These are phyloP conservation scores for Cyclotella baltica DNA, from an alignment of 108 stramenopile genomes.

Conservation along the genomic window DNA sequence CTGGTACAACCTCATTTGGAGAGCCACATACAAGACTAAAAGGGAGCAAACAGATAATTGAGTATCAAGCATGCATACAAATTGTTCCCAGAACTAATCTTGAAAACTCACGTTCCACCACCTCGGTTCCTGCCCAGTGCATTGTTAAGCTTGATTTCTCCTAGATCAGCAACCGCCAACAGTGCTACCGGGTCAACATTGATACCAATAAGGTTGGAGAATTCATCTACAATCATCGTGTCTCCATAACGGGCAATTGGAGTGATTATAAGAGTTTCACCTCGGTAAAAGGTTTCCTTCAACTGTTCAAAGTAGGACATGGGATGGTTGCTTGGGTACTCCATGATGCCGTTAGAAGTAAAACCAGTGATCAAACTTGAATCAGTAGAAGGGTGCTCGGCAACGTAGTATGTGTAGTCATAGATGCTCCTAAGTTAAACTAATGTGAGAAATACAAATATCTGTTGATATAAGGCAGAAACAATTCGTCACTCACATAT, in stretches of 20 bases:
- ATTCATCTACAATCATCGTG: conserved; percentile 47
- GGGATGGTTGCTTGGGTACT: conserved; percentile 41
- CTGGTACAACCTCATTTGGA: conserved; percentile 61
- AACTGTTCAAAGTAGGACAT: conserved; percentile 48
- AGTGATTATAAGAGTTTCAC: neutral
- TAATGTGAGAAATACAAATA: no score
- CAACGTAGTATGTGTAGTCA: conserved; percentile 44
- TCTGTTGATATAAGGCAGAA: no score
- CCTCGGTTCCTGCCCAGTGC: conserved; percentile 26
- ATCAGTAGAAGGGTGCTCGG: conserved; percentile 21
- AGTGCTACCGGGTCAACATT: conserved; percentile 25
- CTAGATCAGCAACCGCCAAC: conserved; percentile 25
- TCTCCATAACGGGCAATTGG: conserved; percentile 46
- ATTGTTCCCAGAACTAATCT: no score
- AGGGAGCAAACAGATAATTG: no score
- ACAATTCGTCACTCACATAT: no score
- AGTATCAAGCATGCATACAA: no score
- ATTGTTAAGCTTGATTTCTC: conserved; percentile 29
- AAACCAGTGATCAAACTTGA: conserved; percentile 28
- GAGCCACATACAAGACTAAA: conserved; percentile 62
- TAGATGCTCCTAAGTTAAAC: no score
- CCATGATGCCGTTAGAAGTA: conserved; percentile 25
- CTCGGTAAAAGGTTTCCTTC: no score
- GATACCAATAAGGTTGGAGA: conserved; percentile 19
- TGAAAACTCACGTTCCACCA: no score